Evolutionary conservation across 441 rosid genomes (phyloP).

Genomic region (Erodium chrysanthum): DNA sequence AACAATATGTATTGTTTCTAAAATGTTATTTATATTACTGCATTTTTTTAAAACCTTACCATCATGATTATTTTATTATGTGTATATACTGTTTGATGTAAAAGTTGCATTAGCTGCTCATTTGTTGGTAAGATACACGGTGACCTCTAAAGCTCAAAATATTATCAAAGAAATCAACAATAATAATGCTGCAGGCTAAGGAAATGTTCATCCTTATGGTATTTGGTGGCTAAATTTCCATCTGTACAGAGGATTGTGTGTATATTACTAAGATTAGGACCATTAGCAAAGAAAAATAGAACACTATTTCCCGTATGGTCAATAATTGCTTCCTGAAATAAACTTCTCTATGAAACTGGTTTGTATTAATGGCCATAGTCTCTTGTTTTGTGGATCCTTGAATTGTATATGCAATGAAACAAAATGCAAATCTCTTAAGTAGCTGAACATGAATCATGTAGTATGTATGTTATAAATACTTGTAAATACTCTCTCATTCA

Average conservation of each 20-base stretch:
- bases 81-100: neutral
- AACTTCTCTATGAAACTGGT: neutral
- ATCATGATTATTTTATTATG: neutral
- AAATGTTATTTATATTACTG: neutral
- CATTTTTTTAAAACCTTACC: neutral
- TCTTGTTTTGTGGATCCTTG: neutral
- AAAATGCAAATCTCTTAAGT: neutral
- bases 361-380: neutral
- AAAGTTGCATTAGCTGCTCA: neutral
- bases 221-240: neutral
- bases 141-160: neutral
- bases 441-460: neutral
- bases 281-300: neutral
- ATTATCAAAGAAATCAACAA: neutral
- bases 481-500: neutral
- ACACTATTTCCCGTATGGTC: neutral
- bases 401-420: neutral
- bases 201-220: neutral
- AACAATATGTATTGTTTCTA: neutral
- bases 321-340: neutral
- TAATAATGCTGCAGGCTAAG: slow-evolving; percentile 7
- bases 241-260: neutral
- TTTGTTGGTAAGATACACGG: neutral
- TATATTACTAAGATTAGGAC: neutral
- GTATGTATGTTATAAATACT: slow-evolving; percentile 3